Evolutionary conservation across 768 basidiomycete species (phyloP), one percentile per base, ranked within the genome.

Genomic region (Suillus subaureus): DNA sequence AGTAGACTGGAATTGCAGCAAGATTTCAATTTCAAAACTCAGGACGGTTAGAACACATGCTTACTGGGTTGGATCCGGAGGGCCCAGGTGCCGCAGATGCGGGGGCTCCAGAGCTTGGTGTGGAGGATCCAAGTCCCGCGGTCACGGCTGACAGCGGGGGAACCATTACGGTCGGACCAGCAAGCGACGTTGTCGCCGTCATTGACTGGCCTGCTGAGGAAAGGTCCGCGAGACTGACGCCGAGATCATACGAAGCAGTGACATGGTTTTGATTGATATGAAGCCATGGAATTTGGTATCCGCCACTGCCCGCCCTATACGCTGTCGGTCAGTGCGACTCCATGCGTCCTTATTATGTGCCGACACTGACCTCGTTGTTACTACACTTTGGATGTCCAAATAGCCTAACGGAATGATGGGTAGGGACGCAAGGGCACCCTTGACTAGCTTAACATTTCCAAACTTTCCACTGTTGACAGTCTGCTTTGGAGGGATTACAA

Each of bases 221-320:
- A 4, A 75, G 45, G 65, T 76, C 74, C 18, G 12, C 64, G 1
- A 69, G 54, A 28, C 70, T 74, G 11, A 49, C 18, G 37, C 65
- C 68, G 31, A 68, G 23, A 31, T 70, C 61, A 67, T 89, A 91
- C 11, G 72, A 66, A 37, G 87, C 86, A 16, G 86, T 82, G 8
- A 90, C 87, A 54, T 72, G 69, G 47, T 74, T 75, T 73, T 90
- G 87, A 40, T 78, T 73, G 60, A 90, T 78, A 61, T 89, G 82
- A 66, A 91, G 74, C 88, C 88, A 91, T 13, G 90, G 89, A 51
- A 90, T 73, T 65, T 79, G 78, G 69, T 91, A 91, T 21, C 89
- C 88, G 23, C 82, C 82, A 16, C 77, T 69, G 4, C 84, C 87
- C 13, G 87, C 77, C 52, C 77, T 81, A 61, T 51, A 39, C 3